Evolutionary conservation across 805 yeast genomes (phyloP), one percentile per base, ranked within the genome.

Genomic region (Myxozyma melibiosi): DNA sequence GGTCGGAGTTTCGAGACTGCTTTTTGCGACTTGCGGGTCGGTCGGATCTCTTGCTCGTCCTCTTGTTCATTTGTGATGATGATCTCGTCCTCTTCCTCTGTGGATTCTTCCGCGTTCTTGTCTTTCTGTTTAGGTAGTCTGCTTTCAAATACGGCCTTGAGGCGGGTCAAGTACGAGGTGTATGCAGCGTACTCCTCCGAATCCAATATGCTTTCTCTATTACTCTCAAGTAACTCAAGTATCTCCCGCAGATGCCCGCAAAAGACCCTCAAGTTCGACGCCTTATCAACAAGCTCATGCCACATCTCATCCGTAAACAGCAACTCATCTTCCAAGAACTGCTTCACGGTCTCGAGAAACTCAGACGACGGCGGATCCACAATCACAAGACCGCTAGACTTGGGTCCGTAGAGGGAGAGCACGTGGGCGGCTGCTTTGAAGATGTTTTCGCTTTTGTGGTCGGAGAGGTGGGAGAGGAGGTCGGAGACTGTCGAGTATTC

Each of bases 1-100:
- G 62, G 62, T 8, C 58, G 55, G 28, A 58, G 18, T 18, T 44
- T 30, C 9, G 62, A 39, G 5, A 55, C 44, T 18, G 53, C 42
- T 37, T 58, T 58, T 11, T 34, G 40, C 20, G 61, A 57, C 7
- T 24, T 34, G 6, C 61, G 38, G 1, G 40, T 16, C 8, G 16
- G 2, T 4, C 18, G 25, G 9, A 24, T 22, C 13, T 31, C 24
- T 14, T 30, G 39, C 30, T 37, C 30, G 3, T 22, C 14, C 9
- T 41, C 48, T 22, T 27, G 40, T 34, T 58, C 62, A 22, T 58
- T 58, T 7, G 62, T 58, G 11, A 58, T 58, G 4, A 58, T 58
- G 31, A 55, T 16, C 5, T 50, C 57, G 7, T 22, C 6, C 11
- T 46, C 28, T 9, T 9, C 16, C 11, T 33, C 39, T 4, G 30